phyloP scores from a whole-genome alignment of 192 early-diverging fungal genomes.

The Rhizophlyctis rosea region DNA sequence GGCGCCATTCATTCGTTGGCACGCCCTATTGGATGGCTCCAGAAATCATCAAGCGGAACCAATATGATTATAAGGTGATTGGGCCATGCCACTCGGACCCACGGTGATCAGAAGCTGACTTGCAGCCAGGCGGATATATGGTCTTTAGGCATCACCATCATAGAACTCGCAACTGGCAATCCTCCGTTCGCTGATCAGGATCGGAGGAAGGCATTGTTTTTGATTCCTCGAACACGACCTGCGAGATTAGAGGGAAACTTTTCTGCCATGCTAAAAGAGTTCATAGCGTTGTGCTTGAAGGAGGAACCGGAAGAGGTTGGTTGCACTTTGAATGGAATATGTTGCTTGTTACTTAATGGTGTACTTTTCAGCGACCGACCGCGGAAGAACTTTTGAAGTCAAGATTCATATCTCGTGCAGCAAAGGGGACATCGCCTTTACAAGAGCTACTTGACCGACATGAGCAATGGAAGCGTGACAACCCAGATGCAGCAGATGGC shows the following conservation, averaged over 20 bases:
- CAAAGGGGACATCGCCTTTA: slow-evolving; percentile 49
- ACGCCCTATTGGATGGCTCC: slow-evolving; percentile 65
- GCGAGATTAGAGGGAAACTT: slow-evolving; percentile 77
- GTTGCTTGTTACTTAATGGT: slow-evolving; percentile 2
- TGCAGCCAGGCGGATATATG: slow-evolving; percentile 87
- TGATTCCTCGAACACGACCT: slow-evolving; percentile 81
- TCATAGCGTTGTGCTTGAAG: slow-evolving; percentile 81
- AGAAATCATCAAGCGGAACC: slow-evolving; percentile 47
- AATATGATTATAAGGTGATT: slow-evolving; percentile 85
- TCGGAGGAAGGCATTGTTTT: slow-evolving; percentile 81
- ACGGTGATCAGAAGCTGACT: slow-evolving; percentile 8
- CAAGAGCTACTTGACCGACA: slow-evolving; percentile 64
- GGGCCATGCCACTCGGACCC: no score
- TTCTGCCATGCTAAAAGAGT: slow-evolving; percentile 79
- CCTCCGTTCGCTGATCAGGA: slow-evolving; percentile 91
- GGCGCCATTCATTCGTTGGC: slow-evolving; percentile 90
- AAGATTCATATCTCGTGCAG: slow-evolving; percentile 68
- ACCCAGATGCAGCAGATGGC: slow-evolving; percentile 10
- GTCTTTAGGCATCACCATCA: slow-evolving; percentile 97
- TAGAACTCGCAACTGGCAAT: slow-evolving; percentile 92
- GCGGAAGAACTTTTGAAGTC: slow-evolving; percentile 84
- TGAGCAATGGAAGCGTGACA: slow-evolving; percentile 48
- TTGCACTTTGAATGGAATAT: not conserved
- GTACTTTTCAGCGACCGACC: slow-evolving; percentile 63
- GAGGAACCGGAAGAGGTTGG: slow-evolving; percentile 78